Conservation (phyloP, 257 asterid species). For the Nicotiana otophora region DNA sequence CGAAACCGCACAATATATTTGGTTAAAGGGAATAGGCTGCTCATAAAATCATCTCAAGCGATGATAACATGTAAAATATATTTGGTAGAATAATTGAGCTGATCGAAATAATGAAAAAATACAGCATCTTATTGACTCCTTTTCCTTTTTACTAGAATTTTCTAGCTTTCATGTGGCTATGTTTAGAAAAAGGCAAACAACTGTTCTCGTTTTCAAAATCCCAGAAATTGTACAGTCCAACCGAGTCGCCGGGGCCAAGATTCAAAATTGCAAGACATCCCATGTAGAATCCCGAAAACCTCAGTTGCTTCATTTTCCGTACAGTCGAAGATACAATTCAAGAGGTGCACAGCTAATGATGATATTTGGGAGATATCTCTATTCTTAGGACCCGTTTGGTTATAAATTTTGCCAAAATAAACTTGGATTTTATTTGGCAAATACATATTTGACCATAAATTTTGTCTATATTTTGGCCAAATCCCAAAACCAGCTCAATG, state of each 20-base stretch:
- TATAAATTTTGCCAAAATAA: too few species aligned
- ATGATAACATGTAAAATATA: neutral
- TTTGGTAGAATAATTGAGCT: neutral
- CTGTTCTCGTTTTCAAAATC: conserved; percentile 1
- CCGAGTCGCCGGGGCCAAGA: neutral
- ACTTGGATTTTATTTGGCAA: too few species aligned
- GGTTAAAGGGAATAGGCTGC: too few species aligned
- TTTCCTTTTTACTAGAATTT: neutral
- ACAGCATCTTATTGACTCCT: neutral
- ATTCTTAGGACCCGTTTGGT: too few species aligned
- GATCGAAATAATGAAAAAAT: neutral
- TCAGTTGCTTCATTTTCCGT: neutral
- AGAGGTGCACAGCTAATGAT: neutral
- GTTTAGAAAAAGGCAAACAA: conserved; percentile 16
- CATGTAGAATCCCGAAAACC: neutral
- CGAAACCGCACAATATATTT: too few species aligned
- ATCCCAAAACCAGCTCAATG: too few species aligned
- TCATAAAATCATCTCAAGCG: too few species aligned
- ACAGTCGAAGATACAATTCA: neutral
- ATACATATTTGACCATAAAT: too few species aligned
- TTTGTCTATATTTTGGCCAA: too few species aligned
- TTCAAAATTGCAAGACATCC: neutral
- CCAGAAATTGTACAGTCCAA: conserved; percentile 10
- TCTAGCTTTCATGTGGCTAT: conserved; percentile 17
- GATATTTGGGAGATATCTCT: too few species aligned